Conservation (phyloP, 2,329 filamentous ascomycete genomes). For the Endocalyx cinctus region DNA sequence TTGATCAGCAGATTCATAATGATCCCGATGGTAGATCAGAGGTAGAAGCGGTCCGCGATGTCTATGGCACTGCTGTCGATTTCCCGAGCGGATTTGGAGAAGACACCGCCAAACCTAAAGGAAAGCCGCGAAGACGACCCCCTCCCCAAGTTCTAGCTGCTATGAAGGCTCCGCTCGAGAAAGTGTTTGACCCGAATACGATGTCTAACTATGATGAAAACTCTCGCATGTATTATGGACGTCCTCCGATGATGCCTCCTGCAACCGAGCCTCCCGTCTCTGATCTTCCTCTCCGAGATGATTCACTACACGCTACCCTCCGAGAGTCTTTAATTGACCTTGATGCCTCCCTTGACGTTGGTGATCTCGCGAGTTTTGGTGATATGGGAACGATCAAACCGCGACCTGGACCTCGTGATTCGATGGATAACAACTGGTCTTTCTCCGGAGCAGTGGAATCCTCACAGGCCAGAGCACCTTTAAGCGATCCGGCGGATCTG, state of each 20-base stretch:
- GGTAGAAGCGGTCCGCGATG: slow-evolving; percentile 55
- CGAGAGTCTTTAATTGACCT: slow-evolving; percentile 62
- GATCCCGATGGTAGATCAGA: slow-evolving; percentile 39
- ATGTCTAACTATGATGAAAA: slow-evolving; percentile 62
- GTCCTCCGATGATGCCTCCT: slow-evolving; percentile 34
- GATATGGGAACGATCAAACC: slow-evolving; percentile 58
- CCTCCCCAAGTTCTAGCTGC: slow-evolving; percentile 55
- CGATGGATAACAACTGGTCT: slow-evolving; percentile 44
- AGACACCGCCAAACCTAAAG: slow-evolving; percentile 48
- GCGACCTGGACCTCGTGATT: slow-evolving; percentile 34
- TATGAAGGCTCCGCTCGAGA: slow-evolving; percentile 56
- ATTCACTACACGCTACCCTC: slow-evolving; percentile 48
- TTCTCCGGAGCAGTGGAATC: slow-evolving; percentile 39
- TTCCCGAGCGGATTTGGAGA: slow-evolving; percentile 43
- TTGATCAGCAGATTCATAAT: slow-evolving; percentile 53
- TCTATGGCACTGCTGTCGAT: slow-evolving; percentile 55
- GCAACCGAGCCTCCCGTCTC: slow-evolving; percentile 31
- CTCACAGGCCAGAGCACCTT: slow-evolving; percentile 41
- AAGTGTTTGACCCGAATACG: slow-evolving; percentile 62
- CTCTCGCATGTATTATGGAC: slow-evolving; percentile 55
- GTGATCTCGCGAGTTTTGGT: slow-evolving; percentile 52
- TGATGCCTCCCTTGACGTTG: slow-evolving; percentile 54
- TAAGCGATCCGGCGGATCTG: slow-evolving; percentile 54
- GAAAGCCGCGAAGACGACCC: slow-evolving; percentile 48
- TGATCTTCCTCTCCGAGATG: slow-evolving; percentile 56